Evolutionary conservation across 176 grass and related monocot genomes (phyloP).

Genomic region (Eragrostis nindensis): DNA sequence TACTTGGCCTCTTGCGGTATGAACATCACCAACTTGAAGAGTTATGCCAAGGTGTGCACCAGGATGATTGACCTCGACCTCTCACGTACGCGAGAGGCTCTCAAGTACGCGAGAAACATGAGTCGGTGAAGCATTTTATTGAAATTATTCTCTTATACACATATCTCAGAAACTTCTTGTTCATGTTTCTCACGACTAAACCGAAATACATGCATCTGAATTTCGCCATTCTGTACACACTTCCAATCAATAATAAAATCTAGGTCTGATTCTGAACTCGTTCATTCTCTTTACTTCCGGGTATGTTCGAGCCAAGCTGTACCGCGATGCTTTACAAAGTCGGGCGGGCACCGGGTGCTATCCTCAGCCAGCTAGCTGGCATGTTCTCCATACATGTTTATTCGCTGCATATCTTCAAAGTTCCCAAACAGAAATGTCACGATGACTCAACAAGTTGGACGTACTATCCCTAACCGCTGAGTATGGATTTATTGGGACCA

Average conservation of each 20-base stretch:
- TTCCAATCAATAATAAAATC: not conserved
- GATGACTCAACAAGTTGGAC: not conserved
- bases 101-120: too few species aligned
- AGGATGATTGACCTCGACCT: not conserved
- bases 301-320: not conserved
- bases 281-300: not conserved
- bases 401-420: conserved; percentile 17
- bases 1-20: not conserved
- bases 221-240: not conserved
- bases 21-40: not conserved
- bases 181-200: too few species aligned
- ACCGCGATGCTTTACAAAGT: not conserved
- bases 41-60: not conserved
- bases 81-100: not conserved
- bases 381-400: conserved; percentile 25
- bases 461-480: conserved; percentile 27
- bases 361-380: conserved; percentile 23
- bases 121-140: too few species aligned
- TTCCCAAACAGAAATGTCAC: conserved; percentile 22
- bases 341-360: not conserved
- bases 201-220: not conserved
- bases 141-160: not conserved
- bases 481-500: conserved; percentile 11
- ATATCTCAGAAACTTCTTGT: not conserved
- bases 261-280: not conserved